These are phyloP conservation scores for Reticulascus tulasneorum DNA, from an alignment of 2,329 filamentous ascomycete genomes.

Conservation along the genomic window DNA sequence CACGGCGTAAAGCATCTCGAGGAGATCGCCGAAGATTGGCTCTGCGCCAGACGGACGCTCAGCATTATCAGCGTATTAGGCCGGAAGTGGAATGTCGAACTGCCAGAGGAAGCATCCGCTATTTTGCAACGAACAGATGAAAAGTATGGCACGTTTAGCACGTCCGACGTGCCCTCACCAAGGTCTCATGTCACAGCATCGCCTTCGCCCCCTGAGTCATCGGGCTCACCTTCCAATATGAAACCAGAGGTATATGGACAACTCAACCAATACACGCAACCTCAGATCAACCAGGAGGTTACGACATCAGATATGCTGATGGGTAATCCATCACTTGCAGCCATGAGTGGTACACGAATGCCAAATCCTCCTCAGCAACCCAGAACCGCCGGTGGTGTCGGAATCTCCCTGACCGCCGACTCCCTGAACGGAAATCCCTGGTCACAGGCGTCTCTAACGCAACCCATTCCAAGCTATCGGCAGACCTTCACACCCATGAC, in stretches of 20 bases:
- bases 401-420: background rate
- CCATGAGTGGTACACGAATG: slow-evolving; percentile 15
- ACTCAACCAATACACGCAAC: slow-evolving; percentile 26
- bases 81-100: slow-evolving; percentile 82
- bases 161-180: slow-evolving; percentile 57
- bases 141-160: slow-evolving; percentile 71
- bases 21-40: slow-evolving; percentile 94
- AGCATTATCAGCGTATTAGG: slow-evolving; percentile 80
- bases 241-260: slow-evolving; percentile 30
- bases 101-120: slow-evolving; percentile 76
- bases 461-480: slow-evolving; percentile 23
- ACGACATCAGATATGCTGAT: slow-evolving; percentile 22
- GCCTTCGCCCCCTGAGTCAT: slow-evolving; percentile 21
- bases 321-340: slow-evolving; percentile 16
- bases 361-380: slow-evolving; percentile 9
- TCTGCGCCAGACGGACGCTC: slow-evolving; percentile 80
- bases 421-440: slow-evolving; percentile 18
- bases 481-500: slow-evolving; percentile 4
- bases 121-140: slow-evolving; percentile 75
- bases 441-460: slow-evolving; percentile 19
- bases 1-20: slow-evolving; percentile 90
- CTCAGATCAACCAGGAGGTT: slow-evolving; percentile 21
- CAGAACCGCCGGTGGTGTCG: background rate
- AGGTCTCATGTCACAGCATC: slow-evolving; percentile 27
- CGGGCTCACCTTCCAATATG: slow-evolving; percentile 12